Percentiles rank a stretch among this genome's conserved stretches.
Conservation (phyloP, 331 rosid species). For the Pyrus hybrid region DNA sequence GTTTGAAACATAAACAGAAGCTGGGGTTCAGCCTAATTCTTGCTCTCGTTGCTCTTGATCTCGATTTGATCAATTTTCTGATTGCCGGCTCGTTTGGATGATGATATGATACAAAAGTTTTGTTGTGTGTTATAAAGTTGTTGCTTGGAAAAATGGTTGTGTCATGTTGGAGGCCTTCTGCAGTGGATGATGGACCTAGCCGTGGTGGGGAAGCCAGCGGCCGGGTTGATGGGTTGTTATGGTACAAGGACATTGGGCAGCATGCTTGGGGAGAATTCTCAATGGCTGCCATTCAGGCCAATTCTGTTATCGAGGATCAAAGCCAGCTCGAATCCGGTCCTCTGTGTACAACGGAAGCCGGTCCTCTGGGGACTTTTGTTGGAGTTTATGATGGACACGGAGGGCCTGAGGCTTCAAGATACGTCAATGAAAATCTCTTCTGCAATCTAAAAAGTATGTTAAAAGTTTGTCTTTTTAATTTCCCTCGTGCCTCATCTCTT, state of each 20-base stretch:
- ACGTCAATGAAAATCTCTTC: slow-evolving; percentile 60
- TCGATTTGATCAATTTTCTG: slow-evolving; percentile 15
- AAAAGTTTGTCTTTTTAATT: neutral
- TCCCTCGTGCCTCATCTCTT: neutral
- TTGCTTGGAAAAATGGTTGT: slow-evolving; percentile 43
- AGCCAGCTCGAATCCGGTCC: slow-evolving; percentile 86
- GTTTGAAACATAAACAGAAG: slow-evolving; percentile 24
- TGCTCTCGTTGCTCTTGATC: slow-evolving; percentile 12
- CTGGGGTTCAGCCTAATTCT: slow-evolving; percentile 4
- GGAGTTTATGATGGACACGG: slow-evolving; percentile 96
- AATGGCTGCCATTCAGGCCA: slow-evolving; percentile 92
- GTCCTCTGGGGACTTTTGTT: slow-evolving; percentile 54
- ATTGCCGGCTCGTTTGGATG: slow-evolving; percentile 31
- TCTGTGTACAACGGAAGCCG: slow-evolving; percentile 36
- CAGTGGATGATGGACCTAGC: slow-evolving; percentile 36
- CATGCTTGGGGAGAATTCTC: slow-evolving; percentile 87
- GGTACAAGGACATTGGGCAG: slow-evolving; percentile 83
- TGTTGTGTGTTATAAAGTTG: neutral
- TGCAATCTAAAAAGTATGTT: slow-evolving; percentile 68
- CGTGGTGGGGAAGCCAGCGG: slow-evolving; percentile 40
- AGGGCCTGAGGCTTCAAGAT: slow-evolving; percentile 73
- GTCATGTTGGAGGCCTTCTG: slow-evolving; percentile 65
- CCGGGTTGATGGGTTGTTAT: slow-evolving; percentile 60
- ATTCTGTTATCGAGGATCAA: slow-evolving; percentile 66
- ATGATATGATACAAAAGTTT: slow-evolving; percentile 8